These are phyloP conservation scores for Nakazawaea pomicola DNA, from an alignment of 805 yeast genomes.

Conservation along the genomic window DNA sequence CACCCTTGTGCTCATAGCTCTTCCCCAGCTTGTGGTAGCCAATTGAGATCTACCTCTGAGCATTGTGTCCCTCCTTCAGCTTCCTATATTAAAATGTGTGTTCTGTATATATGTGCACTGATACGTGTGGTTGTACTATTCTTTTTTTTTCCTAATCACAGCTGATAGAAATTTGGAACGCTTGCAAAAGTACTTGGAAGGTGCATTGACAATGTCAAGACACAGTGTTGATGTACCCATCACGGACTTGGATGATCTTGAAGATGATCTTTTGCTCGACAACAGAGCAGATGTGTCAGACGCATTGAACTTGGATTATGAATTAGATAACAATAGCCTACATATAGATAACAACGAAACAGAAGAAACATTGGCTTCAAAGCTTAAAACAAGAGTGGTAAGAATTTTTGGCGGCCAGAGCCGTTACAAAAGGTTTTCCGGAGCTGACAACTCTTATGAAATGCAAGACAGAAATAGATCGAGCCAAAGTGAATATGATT, in stretches of 20 bases:
- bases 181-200: background rate
- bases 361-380: constrained; percentile 1
- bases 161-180: no score
- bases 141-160: no score
- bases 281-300: constrained; percentile 18
- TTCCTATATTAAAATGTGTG: no score
- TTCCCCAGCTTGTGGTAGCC: no score
- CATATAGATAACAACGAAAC: constrained; percentile 14
- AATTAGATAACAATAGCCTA: constrained; percentile 15
- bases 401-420: constrained; percentile 2
- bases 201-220: constrained; percentile 1
- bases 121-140: no score
- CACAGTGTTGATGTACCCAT: constrained; percentile 51
- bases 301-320: constrained; percentile 11
- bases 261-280: constrained; percentile 27
- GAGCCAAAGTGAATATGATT: constrained; percentile 14
- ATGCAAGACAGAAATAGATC: constrained; percentile 22
- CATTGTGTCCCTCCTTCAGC: no score
- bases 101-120: no score
- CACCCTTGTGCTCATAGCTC: no score
- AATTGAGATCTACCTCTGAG: no score
- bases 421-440: background rate
- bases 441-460: constrained; percentile 23
- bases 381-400: constrained; percentile 1
- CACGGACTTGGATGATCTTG: constrained; percentile 43